Conservation (phyloP, 257 asterid genomes). For the Plectranthus barbatus region DNA sequence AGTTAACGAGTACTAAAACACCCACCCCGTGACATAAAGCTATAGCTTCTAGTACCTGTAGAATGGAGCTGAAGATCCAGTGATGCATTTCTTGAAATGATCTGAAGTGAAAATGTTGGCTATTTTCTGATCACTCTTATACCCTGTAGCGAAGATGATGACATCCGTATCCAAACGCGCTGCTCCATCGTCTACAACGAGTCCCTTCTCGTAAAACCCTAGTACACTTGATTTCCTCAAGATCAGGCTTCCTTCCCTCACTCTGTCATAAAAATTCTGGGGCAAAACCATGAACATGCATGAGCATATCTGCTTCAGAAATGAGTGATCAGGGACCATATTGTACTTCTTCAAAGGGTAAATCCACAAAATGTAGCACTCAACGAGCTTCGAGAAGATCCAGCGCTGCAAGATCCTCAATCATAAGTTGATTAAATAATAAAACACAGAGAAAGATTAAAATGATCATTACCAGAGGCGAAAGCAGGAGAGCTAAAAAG, state of each 20-base stretch:
- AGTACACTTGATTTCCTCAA: slow-evolving; percentile 22
- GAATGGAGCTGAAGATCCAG: slow-evolving; percentile 43
- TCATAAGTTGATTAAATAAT: neutral
- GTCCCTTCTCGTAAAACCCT: slow-evolving; percentile 31
- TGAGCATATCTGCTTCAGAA: slow-evolving; percentile 37
- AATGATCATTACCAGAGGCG: slow-evolving; percentile 39
- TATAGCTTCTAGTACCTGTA: slow-evolving; percentile 30
- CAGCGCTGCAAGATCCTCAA: slow-evolving; percentile 28
- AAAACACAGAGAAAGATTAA: too few relatives aligned
- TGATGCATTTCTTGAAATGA: slow-evolving; percentile 36
- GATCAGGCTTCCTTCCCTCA: slow-evolving; percentile 39
- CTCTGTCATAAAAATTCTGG: slow-evolving; percentile 31
- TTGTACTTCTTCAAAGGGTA: slow-evolving; percentile 42
- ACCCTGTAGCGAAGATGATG: slow-evolving; percentile 55
- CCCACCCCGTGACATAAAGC: too few relatives aligned
- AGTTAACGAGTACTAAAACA: too few relatives aligned
- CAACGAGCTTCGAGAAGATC: slow-evolving; percentile 38
- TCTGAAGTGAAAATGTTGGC: slow-evolving; percentile 31
- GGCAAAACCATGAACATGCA: slow-evolving; percentile 57
- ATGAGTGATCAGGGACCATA: slow-evolving; percentile 41
- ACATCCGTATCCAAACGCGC: slow-evolving; percentile 29
- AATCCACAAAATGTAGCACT: slow-evolving; percentile 46
- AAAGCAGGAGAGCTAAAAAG: slow-evolving; percentile 36
- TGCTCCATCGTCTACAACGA: slow-evolving; percentile 9
- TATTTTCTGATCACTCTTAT: slow-evolving; percentile 39